These are phyloP conservation scores for Perilla frutescens DNA, from an alignment of 257 asterid genomes.

Conservation along the genomic window DNA sequence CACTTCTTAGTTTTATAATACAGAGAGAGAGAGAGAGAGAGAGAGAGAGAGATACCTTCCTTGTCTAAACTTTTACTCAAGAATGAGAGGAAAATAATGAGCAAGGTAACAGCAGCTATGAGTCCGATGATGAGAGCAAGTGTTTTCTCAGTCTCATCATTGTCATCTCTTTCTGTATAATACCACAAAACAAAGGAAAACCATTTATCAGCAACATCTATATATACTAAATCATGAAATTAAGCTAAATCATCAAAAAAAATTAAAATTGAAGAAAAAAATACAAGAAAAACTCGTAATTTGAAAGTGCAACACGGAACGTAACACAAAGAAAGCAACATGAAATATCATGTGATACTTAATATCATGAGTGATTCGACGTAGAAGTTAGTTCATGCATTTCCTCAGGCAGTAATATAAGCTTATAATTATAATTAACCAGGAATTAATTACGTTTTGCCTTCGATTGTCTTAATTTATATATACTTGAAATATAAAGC, in stretches of 20 bases:
- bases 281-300: too few relatives aligned
- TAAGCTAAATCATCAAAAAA: too few relatives aligned
- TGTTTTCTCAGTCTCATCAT: conserved; percentile 27
- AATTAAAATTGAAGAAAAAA: too few relatives aligned
- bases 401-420: neutral
- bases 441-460: neutral
- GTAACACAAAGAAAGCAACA: too few relatives aligned
- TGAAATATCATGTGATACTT: too few relatives aligned
- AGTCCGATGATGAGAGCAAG: conserved; percentile 23
- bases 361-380: too few relatives aligned
- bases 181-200: neutral
- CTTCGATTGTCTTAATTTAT: neutral
- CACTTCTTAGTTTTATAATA: too few relatives aligned
- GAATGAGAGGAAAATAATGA: conserved; percentile 19
- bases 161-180: conserved; percentile 4
- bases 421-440: too few relatives aligned
- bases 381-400: neutral
- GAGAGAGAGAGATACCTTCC: neutral
- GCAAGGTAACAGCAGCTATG: conserved; percentile 23
- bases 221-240: too few relatives aligned
- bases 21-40: too few relatives aligned
- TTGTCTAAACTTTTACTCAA: neutral
- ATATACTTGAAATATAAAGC: neutral
- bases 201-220: too few relatives aligned
- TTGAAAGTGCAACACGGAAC: too few relatives aligned